Percentiles rank a stretch among this genome's conserved stretches.
Conservation (phyloP, 78 protist genomes). For the Dictyostelium firmibasis region DNA sequence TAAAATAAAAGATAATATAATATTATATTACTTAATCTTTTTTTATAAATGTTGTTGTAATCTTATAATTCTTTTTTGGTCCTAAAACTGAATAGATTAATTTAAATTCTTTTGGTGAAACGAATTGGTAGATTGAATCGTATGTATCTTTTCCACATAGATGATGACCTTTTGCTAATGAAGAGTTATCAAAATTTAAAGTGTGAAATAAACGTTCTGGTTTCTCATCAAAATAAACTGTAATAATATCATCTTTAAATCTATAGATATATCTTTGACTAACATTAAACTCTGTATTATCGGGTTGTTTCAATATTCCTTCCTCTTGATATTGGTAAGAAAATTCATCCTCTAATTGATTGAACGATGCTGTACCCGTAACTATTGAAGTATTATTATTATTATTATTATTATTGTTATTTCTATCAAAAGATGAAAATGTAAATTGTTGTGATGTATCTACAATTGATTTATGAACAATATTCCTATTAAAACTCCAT, state of each 20-base stretch:
- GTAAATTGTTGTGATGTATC: not conserved
- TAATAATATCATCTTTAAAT: not conserved
- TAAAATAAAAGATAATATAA: too few species aligned
- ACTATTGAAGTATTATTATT: too few species aligned
- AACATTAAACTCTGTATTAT: not conserved
- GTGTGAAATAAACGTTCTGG: conserved; percentile 44
- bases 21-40: not conserved
- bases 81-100: conserved; percentile 26
- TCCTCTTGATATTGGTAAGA: conserved; percentile 36
- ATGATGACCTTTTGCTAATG: conserved; percentile 51
- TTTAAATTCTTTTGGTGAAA: conserved; percentile 4
- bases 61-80: conserved; percentile 52
- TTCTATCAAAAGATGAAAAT: not conserved
- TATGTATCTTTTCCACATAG: conserved; percentile 18
- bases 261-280: conserved; percentile 29
- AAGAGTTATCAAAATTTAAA: not conserved
- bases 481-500: conserved; percentile 59
- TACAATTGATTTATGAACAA: not conserved
- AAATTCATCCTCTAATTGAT: not conserved
- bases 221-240: conserved; percentile 46
- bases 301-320: conserved; percentile 7
- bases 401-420: not conserved
- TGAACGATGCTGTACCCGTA: not conserved
- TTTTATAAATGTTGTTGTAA: conserved; percentile 32
- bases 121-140: conserved; percentile 27